Evolutionary conservation across 148 eudicot species (phyloP).

Genomic region (Limonium bicolor): DNA sequence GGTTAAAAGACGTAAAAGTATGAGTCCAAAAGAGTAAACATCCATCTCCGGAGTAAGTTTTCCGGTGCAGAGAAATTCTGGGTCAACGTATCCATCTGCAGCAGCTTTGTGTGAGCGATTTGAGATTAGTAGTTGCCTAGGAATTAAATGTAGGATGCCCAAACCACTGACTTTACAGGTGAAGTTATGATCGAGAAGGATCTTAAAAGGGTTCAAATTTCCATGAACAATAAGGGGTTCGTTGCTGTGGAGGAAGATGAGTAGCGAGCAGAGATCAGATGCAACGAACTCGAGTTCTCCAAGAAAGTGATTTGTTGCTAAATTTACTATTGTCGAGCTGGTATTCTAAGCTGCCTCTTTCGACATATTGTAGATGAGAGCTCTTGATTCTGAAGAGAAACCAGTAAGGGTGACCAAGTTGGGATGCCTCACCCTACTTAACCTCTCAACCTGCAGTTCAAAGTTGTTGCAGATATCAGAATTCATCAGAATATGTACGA

Average conservation of each 20-base stretch:
- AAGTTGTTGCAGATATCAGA: too few relatives aligned
- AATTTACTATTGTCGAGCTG: conserved; percentile 23
- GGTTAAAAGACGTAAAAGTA: conserved; percentile 54
- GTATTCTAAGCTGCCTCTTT: conserved; percentile 71
- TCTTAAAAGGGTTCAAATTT: conserved; percentile 46
- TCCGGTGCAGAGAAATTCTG: conserved; percentile 45
- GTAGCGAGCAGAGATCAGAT: conserved; percentile 52
- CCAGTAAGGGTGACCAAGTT: conserved; percentile 63
- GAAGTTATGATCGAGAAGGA: conserved; percentile 61
- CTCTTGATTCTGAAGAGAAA: conserved; percentile 55
- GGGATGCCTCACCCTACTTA: conserved; percentile 72
- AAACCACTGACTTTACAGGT: conserved; percentile 48
- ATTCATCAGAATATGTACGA: too few relatives aligned
- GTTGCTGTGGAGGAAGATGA: conserved; percentile 60
- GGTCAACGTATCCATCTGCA: conserved; percentile 40
- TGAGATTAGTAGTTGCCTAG: conserved; percentile 7
- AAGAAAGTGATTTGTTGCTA: conserved; percentile 31
- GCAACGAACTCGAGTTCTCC: conserved; percentile 72
- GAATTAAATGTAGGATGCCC: conserved; percentile 26
- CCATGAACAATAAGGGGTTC: conserved; percentile 51
- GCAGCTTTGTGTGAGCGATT: conserved; percentile 5
- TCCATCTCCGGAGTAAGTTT: conserved; percentile 42
- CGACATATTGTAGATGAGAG: conserved; percentile 59
- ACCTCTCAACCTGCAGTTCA: conserved; percentile 59
- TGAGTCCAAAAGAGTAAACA: conserved; percentile 72